Conservation (phyloP, 139 green algal species). For the Nannochloris sp. region DNA sequence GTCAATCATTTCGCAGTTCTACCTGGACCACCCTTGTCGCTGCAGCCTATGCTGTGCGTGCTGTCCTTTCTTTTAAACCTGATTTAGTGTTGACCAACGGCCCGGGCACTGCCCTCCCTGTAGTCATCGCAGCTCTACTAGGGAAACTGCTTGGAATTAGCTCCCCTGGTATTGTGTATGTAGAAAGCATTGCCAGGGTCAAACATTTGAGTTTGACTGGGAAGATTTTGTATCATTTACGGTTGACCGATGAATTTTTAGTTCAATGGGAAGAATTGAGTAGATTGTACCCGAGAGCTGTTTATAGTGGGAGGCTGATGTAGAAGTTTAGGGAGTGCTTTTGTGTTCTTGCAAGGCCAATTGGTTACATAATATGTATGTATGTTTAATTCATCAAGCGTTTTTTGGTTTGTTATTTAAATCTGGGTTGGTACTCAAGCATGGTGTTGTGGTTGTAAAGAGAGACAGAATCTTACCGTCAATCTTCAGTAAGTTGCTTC, state of each 20-base stretch:
- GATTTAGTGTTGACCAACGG: slow-evolving; percentile 73
- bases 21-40: slow-evolving; percentile 57
- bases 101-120: slow-evolving; percentile 80
- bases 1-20: slow-evolving; percentile 70
- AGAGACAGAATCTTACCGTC: too few relatives aligned
- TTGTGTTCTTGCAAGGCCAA: background rate
- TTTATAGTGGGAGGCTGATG: slow-evolving; percentile 63
- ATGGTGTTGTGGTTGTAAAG: too few relatives aligned
- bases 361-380: background rate
- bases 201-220: slow-evolving; percentile 66
- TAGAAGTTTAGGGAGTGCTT: slow-evolving; percentile 16
- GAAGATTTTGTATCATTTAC: slow-evolving; percentile 69
- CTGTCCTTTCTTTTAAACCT: background rate
- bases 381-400: too few relatives aligned
- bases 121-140: slow-evolving; percentile 48
- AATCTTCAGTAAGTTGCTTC: too few relatives aligned
- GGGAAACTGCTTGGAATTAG: slow-evolving; percentile 36
- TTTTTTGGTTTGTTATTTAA: too few relatives aligned
- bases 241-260: slow-evolving; percentile 59
- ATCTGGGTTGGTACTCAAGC: too few relatives aligned
- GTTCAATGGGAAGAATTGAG: slow-evolving; percentile 69
- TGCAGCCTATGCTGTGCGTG: background rate
- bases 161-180: slow-evolving; percentile 57
- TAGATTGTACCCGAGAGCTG: slow-evolving; percentile 33
- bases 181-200: slow-evolving; percentile 82